These are phyloP conservation scores for Brassica carinata DNA, from an alignment of 345 rosid species.

Conservation along the genomic window DNA sequence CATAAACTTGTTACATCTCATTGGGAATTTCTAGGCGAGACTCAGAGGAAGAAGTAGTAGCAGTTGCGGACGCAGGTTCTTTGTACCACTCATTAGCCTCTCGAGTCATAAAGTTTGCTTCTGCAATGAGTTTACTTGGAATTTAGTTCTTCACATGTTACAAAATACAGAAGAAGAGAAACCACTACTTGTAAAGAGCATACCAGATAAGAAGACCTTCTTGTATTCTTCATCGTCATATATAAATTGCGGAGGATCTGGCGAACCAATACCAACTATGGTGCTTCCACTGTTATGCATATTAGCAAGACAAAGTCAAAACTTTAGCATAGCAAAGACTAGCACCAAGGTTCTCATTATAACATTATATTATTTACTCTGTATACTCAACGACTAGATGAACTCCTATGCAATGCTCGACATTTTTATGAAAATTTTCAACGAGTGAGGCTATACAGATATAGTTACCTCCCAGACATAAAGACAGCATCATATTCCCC, in stretches of 20 bases:
- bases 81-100: constrained; percentile 79
- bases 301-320: background rate
- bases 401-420: background rate
- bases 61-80: constrained; percentile 59
- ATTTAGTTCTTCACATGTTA: constrained; percentile 3
- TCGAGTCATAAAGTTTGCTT: constrained; percentile 79
- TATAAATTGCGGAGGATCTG: constrained; percentile 87
- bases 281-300: constrained; percentile 80
- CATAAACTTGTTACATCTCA: constrained; percentile 23
- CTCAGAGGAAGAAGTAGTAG: constrained; percentile 37
- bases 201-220: constrained; percentile 88
- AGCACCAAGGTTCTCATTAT: background rate
- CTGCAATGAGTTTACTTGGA: constrained; percentile 48
- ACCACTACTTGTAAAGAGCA: constrained; percentile 15
- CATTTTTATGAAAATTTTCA: background rate
- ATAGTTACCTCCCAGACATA: constrained; percentile 89
- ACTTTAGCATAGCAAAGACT: background rate
- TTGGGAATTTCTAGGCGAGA: constrained; percentile 30
- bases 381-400: constrained; percentile 2
- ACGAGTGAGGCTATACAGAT: background rate
- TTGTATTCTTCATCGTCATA: constrained; percentile 78
- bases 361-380: background rate
- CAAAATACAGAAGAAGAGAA: background rate
- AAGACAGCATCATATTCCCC: constrained; percentile 90
- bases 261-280: constrained; percentile 90